Evolutionary conservation across 371 early-diverging fungal species (phyloP), one percentile per base, ranked within the genome.

Genomic region (Apophysomyces sp.): DNA sequence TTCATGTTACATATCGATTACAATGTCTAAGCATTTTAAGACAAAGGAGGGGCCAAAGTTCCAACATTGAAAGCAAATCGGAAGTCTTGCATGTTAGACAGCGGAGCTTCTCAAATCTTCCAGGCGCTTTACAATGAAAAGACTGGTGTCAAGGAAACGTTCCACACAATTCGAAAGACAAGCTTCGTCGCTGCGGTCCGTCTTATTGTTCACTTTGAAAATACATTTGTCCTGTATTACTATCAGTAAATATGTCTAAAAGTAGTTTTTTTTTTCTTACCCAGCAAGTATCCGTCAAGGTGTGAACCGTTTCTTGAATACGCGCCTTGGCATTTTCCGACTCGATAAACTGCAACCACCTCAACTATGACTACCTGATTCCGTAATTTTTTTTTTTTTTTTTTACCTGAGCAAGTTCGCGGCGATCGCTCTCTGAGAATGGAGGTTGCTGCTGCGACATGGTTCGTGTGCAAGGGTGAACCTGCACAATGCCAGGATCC

Each of bases 121-220:
- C 64, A 91, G 72, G 39, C 84, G 81, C 66, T 83, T 86, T 27
- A 91, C 86, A 53, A 91, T 86, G 65, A 86, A 81, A 55, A 88
- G 63, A 66, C 85, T 86, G 62, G 89, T 86, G 69, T 93, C 93
- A 30, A 93, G 76, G 73, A 93, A 93, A 57, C 93, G 85, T 55
- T 86, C 89, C 18, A 93, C 92, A 73, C 92, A 92, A 83, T 92
- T 91, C 41, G 86, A 79, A 49, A 93, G 78, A 68, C 93, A 93
- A 28, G 82, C 75, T 64, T 85, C 83, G 69, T 91, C 92, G 51
- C 73, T 77, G 57, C 78, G 77, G 65, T 87, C 87, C 54, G 89
- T 75, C 62, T 83, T 82, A 79, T 83, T 90, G 67, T 84, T 80
- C 52, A 89, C 73, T 65, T 86, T 87, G 54, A 74, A 82, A 58